Base-by-base conservation (phyloP, 805 yeast genomes). In the Saccharomycopsis malanga region DNA sequence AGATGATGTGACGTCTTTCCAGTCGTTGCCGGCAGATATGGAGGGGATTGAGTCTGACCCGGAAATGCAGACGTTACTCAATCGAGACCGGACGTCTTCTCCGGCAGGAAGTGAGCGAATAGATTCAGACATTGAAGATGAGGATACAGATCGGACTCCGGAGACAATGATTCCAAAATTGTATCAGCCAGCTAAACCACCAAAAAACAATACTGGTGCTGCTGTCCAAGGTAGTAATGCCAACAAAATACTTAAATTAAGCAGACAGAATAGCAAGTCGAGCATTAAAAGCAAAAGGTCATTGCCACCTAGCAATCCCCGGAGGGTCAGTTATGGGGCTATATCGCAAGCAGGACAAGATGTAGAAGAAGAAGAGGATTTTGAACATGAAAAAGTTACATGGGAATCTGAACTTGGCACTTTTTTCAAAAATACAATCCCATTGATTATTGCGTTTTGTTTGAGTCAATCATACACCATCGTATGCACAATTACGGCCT, bases 401-500 rank as follows among this genome's bases (percentile, higher is more conserved):
- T 51, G 50, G n/a, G 51, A 55, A 21, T 59, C 69, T 2, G 74
- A 70, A 53, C 53, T 64, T 4, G 60, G 54, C 42, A 61, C 64
- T 20, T 49, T 70, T 42, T 54, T 65, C 4, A 61, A 66, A 3
- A 70, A 63, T 49, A 66, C 78, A 3, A 56, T 68, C 1, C 73
- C 84, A 1, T 63, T 79, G 43, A 73, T 76, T 1, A 58, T 76
- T 41, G 76, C 85, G 0, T 79, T 79, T 53, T 63, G 77, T 32
- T 64, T 79, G 29, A 87, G 83, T 62, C 83, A 80, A 58, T 77
- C 86, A 17, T 75, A 87, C 52, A 79, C 89, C 1, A 76, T 88
- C 38, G 86, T 87, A 2, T 83, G 91, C 32, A 84, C 89, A 4
- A 73, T 87, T 49, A 74, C 81, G 29, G 96, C 88, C 0, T 91